phyloP scores from a whole-genome alignment of 352 stramenopile genomes.

The Elongisporangium senticosum region DNA sequence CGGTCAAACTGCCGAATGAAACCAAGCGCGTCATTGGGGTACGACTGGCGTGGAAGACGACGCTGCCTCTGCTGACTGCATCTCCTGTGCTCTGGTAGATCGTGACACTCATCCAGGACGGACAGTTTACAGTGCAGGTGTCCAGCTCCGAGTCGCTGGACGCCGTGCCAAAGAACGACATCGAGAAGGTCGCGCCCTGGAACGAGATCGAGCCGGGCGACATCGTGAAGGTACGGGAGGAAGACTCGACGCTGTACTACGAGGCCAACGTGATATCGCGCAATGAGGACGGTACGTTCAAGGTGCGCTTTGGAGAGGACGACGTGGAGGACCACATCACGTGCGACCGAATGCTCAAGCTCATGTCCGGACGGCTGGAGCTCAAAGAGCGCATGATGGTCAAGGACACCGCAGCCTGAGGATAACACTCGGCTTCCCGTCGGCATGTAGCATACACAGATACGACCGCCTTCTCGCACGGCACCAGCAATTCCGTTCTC shows the following conservation, averaged over 20 bases:
- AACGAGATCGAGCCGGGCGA: constrained; percentile 60
- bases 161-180: constrained; percentile 25
- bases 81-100: constrained; percentile 18
- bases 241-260: constrained; percentile 52
- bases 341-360: constrained; percentile 42
- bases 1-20: constrained; percentile 35
- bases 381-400: constrained; percentile 76
- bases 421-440: neutral
- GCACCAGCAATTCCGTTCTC: neutral
- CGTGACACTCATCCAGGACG: constrained; percentile 37
- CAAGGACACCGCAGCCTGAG: constrained; percentile 24
- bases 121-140: constrained; percentile 48
- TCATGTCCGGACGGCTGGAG: constrained; percentile 60
- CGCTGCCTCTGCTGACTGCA: constrained; percentile 3
- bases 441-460: neutral
- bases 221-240: constrained; percentile 60
- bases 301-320: constrained; percentile 56
- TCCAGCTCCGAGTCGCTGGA: constrained; percentile 41
- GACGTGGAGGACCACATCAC: constrained; percentile 48
- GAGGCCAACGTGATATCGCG: constrained; percentile 44
- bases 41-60: constrained; percentile 1
- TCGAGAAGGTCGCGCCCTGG: constrained; percentile 58
- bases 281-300: constrained; percentile 54
- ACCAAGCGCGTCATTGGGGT: constrained; percentile 55
- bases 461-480: no score